Evolutionary conservation across 2,329 filamentous ascomycete species (phyloP), one percentile per base, ranked within the genome.

Genomic region (Lecanoromycetidae sp.): DNA sequence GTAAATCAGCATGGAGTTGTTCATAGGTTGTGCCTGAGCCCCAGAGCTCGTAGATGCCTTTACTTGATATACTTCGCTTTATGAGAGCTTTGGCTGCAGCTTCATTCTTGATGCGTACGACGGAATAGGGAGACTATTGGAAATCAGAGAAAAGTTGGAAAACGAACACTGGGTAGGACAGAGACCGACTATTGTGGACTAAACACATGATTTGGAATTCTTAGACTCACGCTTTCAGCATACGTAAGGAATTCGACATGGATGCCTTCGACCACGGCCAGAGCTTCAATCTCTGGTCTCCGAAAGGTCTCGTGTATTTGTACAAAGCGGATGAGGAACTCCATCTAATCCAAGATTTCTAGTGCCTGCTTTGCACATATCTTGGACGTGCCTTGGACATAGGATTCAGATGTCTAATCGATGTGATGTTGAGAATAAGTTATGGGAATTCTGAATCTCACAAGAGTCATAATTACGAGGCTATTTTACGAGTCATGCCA

Each of bases 291-390:
- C 64, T 98, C 91, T 3, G 88, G 78, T 47, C 79, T 71, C 32
- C 90, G 82, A 62, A 98, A 98, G n/a, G 78, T 82, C 68, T 95
- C 87, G 63, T 96, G 88, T 49, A 76, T 72, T 65, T 96, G 91
- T 36, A 82, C 83, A 61, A 96, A 87, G 57, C 90, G 84, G 54
- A 98, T 80, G 51, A 98, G 74, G 60, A 85, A 96, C 52, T 93
- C 78, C 78, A 75, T 76, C 7, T 40, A 9, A 17, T 15, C 7
- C 20, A 12, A 19, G 5, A 12, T 6, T 7, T 40, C 23, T 22
- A 5, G 17, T 15, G 10, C n/a, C 17, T 15, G 20, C 37, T 25
- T 27, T 27, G 23, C n/a, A 40, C 19, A 12, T n/a, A n/a, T n/a
- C n/a, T n/a, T n/a, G n/a, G n/a, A n/a, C n/a, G n/a, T n/a, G n/a